Conservation (phyloP, 495 filamentous ascomycete genomes). For the Cryomyces minteri region DNA sequence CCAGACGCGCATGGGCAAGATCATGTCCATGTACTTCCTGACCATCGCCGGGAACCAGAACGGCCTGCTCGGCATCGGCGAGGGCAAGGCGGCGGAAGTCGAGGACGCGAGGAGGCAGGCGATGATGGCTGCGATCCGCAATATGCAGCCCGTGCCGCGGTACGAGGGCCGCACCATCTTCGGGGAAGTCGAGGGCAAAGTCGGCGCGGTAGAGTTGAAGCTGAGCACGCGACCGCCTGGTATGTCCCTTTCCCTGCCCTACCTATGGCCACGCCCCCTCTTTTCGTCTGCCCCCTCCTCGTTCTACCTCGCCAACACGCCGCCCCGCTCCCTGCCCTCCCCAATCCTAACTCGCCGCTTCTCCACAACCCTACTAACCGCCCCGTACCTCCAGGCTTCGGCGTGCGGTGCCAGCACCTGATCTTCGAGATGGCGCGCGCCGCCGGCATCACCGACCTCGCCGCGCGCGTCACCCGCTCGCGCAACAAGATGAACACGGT, state of each 20-base stretch:
- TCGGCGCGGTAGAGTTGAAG: conserved; percentile 58
- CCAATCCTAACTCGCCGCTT: conserved; percentile 5
- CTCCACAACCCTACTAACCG: neutral
- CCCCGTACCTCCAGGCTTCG: conserved; percentile 45
- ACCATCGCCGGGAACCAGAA: conserved; percentile 68
- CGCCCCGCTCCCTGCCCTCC: too few relatives aligned
- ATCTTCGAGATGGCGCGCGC: conserved; percentile 84
- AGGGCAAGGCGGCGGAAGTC: conserved; percentile 66
- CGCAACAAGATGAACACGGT: conserved; percentile 93
- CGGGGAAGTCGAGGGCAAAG: conserved; percentile 68
- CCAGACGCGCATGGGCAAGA: conserved; percentile 92
- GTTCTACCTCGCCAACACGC: too few relatives aligned
- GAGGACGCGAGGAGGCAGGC: conserved; percentile 46
- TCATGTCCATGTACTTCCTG: conserved; percentile 48
- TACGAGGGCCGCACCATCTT: conserved; percentile 88
- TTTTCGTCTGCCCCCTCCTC: neutral
- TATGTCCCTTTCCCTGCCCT: conserved; percentile 23
- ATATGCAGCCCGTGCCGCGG: conserved; percentile 68
- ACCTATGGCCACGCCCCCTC: neutral
- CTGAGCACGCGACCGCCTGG: conserved; percentile 73
- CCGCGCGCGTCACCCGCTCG: conserved; percentile 56
- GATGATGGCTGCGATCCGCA: conserved; percentile 55
- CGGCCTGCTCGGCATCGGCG: conserved; percentile 73
- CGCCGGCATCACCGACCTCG: conserved; percentile 69
- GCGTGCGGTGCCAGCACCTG: conserved; percentile 70